Evolutionary conservation across 139 green algal species (phyloP).

Genomic region (Chlorella sp.): DNA sequence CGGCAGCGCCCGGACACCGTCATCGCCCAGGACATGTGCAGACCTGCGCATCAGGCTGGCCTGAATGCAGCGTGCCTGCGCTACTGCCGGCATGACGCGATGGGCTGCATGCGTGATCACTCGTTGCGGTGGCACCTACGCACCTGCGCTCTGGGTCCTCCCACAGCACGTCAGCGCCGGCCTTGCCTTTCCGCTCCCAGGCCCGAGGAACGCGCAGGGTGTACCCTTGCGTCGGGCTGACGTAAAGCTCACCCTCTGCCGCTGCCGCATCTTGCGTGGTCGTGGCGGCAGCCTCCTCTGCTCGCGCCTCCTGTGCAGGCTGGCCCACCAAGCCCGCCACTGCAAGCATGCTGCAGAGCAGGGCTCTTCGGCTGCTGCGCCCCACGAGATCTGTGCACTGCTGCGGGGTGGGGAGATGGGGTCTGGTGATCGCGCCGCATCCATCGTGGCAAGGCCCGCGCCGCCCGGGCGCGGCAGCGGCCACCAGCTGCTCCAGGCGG

Average conservation of each 20-base stretch:
- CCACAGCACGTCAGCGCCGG: constrained; percentile 72
- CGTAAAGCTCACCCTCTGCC: not conserved
- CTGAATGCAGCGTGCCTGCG: not conserved
- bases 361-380: too few relatives aligned
- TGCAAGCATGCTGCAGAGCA: too few relatives aligned
- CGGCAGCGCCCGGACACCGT: not conserved
- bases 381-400: too few relatives aligned
- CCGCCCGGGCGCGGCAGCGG: too few relatives aligned
- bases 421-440: too few relatives aligned
- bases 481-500: too few relatives aligned
- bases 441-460: too few relatives aligned
- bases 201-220: constrained; percentile 16
- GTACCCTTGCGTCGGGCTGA: constrained; percentile 23
- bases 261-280: too few relatives aligned
- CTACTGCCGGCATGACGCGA: not conserved
- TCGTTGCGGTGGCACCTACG: not conserved
- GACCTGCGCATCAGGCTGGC: not conserved
- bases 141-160: constrained; percentile 47
- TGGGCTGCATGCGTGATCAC: not conserved
- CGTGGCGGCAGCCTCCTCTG: too few relatives aligned
- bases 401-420: too few relatives aligned
- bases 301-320: too few relatives aligned
- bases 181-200: constrained; percentile 48
- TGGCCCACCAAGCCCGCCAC: too few relatives aligned
- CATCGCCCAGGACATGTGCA: not conserved